phyloP scores from a whole-genome alignment of 345 rosid species.

The Clarkia xantiana region DNA sequence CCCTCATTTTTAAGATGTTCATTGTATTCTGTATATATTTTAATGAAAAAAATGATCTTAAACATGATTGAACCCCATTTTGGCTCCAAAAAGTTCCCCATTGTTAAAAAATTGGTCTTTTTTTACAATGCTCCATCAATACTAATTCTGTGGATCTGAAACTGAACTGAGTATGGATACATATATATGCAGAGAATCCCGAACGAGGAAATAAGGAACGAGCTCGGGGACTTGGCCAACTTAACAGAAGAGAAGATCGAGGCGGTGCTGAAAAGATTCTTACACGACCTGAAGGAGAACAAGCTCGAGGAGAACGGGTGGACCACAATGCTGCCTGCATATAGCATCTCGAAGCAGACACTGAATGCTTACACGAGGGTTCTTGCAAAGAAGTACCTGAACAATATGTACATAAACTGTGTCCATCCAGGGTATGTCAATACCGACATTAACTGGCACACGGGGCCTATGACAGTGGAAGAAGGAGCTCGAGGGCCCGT shows the following conservation, averaged over 20 bases:
- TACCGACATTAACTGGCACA: slow-evolving; percentile 37
- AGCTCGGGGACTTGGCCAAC: slow-evolving; percentile 23
- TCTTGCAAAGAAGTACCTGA: slow-evolving; percentile 28
- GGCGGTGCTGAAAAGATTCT: slow-evolving; percentile 18
- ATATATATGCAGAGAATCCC: slow-evolving; percentile 24
- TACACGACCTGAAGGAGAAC: slow-evolving; percentile 22
- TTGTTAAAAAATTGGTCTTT: no score
- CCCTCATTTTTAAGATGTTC: no score
- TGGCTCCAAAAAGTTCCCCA: no score
- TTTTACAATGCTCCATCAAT: no score
- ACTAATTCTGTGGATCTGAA: no score
- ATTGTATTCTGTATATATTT: no score
- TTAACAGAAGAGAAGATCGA: slow-evolving; percentile 31
- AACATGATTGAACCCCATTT: no score
- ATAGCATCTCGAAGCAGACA: slow-evolving; percentile 35
- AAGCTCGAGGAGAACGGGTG: slow-evolving; percentile 37
- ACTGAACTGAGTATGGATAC: no score
- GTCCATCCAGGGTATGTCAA: slow-evolving; percentile 44
- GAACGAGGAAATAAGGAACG: slow-evolving; percentile 16
- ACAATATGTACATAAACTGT: slow-evolving; percentile 32
- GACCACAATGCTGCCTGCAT: slow-evolving; percentile 37
- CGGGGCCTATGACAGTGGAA: slow-evolving; percentile 22
- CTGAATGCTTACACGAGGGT: slow-evolving; percentile 45
- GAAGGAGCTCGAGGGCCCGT: slow-evolving; percentile 37
- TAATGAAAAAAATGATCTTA: no score